These are phyloP conservation scores for Penicillium nucicola DNA, from an alignment of 495 filamentous ascomycete genomes.

Conservation along the genomic window DNA sequence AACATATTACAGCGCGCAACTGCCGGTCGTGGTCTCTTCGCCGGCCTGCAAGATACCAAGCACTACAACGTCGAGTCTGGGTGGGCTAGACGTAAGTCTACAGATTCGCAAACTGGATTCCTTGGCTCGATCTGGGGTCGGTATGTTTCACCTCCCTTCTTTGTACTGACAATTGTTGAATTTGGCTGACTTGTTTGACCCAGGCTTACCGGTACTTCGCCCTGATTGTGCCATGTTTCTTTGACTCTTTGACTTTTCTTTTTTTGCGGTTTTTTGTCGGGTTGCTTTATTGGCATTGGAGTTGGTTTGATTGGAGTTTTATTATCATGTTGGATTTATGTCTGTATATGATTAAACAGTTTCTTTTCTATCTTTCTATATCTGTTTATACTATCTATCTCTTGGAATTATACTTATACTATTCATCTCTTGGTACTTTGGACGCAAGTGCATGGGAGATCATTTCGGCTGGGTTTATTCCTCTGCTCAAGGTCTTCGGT, in stretches of 20 bases:
- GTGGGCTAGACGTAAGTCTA: slow-evolving; percentile 32
- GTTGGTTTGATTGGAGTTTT: neutral
- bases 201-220: neutral
- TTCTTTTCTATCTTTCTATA: too few relatives aligned
- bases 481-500: too few relatives aligned
- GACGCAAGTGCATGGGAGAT: too few relatives aligned
- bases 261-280: neutral
- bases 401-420: too few relatives aligned
- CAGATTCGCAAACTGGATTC: slow-evolving; percentile 8
- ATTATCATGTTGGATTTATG: too few relatives aligned
- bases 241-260: neutral
- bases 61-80: slow-evolving; percentile 42
- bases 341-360: too few relatives aligned
- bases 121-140: slow-evolving; percentile 15
- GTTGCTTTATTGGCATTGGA: neutral
- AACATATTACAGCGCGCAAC: slow-evolving; percentile 27
- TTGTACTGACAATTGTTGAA: neutral
- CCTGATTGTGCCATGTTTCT: too few relatives aligned
- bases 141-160: slow-evolving; percentile 1
- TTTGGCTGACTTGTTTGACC: slow-evolving; percentile 1
- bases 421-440: too few relatives aligned
- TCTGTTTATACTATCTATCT: too few relatives aligned
- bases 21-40: slow-evolving; percentile 42
- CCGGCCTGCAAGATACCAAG: slow-evolving; percentile 44
- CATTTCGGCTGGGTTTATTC: too few relatives aligned